phyloP scores from a whole-genome alignment of 257 asterid genomes.

The Nicotiana sylvestris region DNA sequence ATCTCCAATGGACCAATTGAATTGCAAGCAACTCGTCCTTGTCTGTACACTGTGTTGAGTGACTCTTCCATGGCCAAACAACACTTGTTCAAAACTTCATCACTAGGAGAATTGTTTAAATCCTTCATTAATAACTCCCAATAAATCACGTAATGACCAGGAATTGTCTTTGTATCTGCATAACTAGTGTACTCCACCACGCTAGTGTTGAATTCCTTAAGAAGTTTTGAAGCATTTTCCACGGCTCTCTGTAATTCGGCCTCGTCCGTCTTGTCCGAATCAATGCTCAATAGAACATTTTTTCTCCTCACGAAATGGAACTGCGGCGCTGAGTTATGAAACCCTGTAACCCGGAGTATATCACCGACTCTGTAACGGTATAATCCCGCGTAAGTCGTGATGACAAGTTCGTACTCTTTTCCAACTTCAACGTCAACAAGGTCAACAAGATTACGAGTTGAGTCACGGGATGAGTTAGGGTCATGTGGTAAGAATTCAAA shows the following conservation, averaged over 20 bases:
- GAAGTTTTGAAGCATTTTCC: conserved; percentile 57
- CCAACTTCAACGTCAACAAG: conserved; percentile 76
- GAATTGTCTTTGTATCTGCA: conserved; percentile 81
- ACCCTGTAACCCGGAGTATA: conserved; percentile 89
- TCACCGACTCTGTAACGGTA: conserved; percentile 91
- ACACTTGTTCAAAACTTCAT: conserved; percentile 43
- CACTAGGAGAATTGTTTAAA: conserved; percentile 39
- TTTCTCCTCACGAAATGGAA: conserved; percentile 86
- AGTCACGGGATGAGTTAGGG: conserved; percentile 26
- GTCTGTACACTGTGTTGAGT: conserved; percentile 90
- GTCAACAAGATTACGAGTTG: conserved; percentile 63
- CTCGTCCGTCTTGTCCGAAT: conserved; percentile 92
- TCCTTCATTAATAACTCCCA: conserved; percentile 82
- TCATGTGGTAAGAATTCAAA: conserved; percentile 86
- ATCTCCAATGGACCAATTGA: conserved; percentile 93
- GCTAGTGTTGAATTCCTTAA: conserved; percentile 42
- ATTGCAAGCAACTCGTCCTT: conserved; percentile 78
- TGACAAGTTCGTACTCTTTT: conserved; percentile 82
- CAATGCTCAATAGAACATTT: conserved; percentile 80
- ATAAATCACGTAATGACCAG: conserved; percentile 86
- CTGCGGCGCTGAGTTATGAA: conserved; percentile 84
- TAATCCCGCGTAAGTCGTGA: conserved; percentile 80
- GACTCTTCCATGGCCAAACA: conserved; percentile 89
- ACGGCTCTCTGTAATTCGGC: conserved; percentile 84
- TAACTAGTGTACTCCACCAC: conserved; percentile 97